Evolutionary conservation across 2,329 filamentous ascomycete species (phyloP).

Genomic region (Monosporascus sp.): DNA sequence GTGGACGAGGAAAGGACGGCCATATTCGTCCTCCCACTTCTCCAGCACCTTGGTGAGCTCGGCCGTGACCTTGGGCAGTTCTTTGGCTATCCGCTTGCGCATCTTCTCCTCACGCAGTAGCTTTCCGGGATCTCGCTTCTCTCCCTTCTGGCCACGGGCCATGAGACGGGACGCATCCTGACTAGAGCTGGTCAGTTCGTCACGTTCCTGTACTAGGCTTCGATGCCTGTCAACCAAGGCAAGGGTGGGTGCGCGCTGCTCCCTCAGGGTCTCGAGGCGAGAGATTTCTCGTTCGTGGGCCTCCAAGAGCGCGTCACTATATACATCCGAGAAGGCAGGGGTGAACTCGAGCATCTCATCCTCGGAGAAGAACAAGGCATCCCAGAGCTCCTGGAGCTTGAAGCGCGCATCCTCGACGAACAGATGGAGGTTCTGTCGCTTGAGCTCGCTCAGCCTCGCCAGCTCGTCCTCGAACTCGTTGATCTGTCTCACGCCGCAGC

Average conservation of each 20-base stretch:
- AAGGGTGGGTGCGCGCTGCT: constrained; percentile 81
- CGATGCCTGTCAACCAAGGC: constrained; percentile 79
- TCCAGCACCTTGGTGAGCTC: constrained; percentile 82
- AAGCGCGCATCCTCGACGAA: constrained; percentile 93
- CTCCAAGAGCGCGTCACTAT: constrained; percentile 89
- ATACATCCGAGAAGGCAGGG: constrained; percentile 93
- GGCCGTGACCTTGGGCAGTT: constrained; percentile 82
- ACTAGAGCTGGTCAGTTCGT: constrained; percentile 83
- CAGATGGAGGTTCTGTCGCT: constrained; percentile 88
- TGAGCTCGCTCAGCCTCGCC: constrained; percentile 79
- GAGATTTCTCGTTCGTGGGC: constrained; percentile 90
- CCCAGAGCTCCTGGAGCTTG: constrained; percentile 92
- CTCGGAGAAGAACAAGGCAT: constrained; percentile 87
- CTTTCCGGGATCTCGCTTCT: constrained; percentile 90
- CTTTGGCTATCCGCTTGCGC: constrained; percentile 94
- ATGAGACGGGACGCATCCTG: constrained; percentile 93
- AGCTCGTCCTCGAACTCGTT: constrained; percentile 96
- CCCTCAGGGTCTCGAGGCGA: constrained; percentile 73
- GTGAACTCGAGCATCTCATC: constrained; percentile 99
- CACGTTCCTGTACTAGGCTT: constrained; percentile 75
- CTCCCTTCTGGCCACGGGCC: constrained; percentile 85
- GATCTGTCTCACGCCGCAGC: constrained; percentile 84
- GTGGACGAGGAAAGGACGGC: constrained; percentile 85
- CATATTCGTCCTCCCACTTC: constrained; percentile 89
- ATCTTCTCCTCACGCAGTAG: constrained; percentile 95